phyloP scores from a whole-genome alignment of 208 protist genomes.

The Acanthamoeba castellanii region DNA sequence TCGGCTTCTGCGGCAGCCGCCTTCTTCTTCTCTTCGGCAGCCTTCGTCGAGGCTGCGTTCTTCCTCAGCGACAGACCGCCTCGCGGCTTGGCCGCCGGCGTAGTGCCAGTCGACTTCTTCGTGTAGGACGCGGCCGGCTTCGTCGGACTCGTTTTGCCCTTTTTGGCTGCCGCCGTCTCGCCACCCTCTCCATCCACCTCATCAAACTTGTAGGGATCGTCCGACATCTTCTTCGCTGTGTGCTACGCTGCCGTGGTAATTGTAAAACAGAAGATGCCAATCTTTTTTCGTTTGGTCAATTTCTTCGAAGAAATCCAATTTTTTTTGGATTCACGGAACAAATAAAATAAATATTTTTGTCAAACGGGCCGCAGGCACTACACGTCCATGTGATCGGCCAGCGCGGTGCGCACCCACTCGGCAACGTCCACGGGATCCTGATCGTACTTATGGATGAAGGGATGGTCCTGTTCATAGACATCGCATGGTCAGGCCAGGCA shows the following conservation, averaged over 20 bases:
- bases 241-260: no score
- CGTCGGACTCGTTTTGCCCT: not conserved
- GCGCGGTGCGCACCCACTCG: not conserved
- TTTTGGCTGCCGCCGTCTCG: not conserved
- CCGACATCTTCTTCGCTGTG: slow-evolving; percentile 2
- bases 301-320: not conserved
- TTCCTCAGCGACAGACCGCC: slow-evolving; percentile 12
- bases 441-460: slow-evolving; percentile 46
- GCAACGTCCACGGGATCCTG: not conserved
- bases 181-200: not conserved
- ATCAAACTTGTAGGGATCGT: slow-evolving; percentile 9
- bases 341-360: not conserved
- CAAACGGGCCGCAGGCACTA: not conserved
- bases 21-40: not conserved
- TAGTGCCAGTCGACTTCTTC: not conserved
- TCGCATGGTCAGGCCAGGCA: not conserved
- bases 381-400: not conserved
- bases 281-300: not conserved
- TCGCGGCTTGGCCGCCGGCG: not conserved
- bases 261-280: not conserved
- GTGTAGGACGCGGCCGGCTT: slow-evolving; percentile 15
- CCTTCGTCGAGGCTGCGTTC: not conserved
- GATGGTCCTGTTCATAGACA: slow-evolving; percentile 4
- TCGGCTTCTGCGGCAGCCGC: not conserved
- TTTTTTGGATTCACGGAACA: no score